These are phyloP conservation scores for Ogataea nakhonphanomensis DNA, from an alignment of 805 yeast genomes.

Conservation along the genomic window DNA sequence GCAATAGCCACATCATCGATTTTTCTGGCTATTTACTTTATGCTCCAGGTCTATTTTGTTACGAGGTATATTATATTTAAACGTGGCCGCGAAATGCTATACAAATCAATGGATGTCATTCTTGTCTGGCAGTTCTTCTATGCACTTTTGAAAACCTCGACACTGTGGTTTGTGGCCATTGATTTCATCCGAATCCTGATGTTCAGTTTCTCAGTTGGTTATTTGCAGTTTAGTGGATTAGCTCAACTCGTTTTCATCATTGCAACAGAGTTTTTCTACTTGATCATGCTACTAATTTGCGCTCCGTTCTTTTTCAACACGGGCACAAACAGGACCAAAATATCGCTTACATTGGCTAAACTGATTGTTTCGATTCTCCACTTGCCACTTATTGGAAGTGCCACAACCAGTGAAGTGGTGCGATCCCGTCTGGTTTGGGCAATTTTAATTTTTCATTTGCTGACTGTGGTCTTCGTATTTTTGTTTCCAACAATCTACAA, in stretches of 20 bases:
- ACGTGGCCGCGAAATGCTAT: constrained; percentile 31
- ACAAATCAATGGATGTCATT: constrained; percentile 45
- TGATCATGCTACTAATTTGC: constrained; percentile 23
- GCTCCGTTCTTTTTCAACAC: constrained; percentile 35
- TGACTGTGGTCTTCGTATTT: constrained; percentile 24
- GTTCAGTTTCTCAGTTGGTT: constrained; percentile 42
- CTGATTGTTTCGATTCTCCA: constrained; percentile 40
- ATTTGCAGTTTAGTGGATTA: constrained; percentile 41
- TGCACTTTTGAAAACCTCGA: constrained; percentile 41
- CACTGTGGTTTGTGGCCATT: constrained; percentile 36
- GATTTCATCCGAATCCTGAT: constrained; percentile 35
- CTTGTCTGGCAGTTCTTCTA: constrained; percentile 46
- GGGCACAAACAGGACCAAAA: constrained; percentile 29
- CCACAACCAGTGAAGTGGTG: constrained; percentile 36
- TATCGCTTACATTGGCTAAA: constrained; percentile 38
- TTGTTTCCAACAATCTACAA: constrained; percentile 28
- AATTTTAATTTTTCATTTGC: constrained; percentile 39
- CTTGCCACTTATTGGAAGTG: constrained; percentile 39
- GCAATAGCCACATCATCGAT: constrained; percentile 34
- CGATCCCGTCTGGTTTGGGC: constrained; percentile 43
- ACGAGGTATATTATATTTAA: constrained; percentile 29
- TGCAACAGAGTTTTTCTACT: constrained; percentile 33
- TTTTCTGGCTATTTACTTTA: constrained; percentile 33
- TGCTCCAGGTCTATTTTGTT: constrained; percentile 34
- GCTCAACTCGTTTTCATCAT: constrained; percentile 42